Base-by-base conservation (phyloP, 1,139 yeast species). In the Saccharomyces hybrid region DNA sequence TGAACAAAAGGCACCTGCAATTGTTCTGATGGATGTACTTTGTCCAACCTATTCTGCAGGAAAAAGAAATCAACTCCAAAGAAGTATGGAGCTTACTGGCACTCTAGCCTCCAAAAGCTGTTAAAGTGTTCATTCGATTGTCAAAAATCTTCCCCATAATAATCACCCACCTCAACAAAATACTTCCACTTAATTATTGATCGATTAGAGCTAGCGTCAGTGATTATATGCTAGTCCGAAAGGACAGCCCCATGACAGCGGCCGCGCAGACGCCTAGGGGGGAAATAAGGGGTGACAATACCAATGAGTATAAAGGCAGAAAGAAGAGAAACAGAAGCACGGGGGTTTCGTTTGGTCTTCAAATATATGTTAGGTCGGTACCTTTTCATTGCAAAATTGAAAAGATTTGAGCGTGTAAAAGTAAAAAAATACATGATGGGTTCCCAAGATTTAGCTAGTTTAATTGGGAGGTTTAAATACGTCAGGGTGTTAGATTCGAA, bases 401-500 rank as follows among this genome's bases (percentile, higher is more conserved):
- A 16, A 38, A 3, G 25, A 16, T 9, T 16, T 9, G 44, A 16
- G 16, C 13, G 14, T 5, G 9, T 7, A 16, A 20, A 38, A 38
- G 25, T 31, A 9, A 20, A 11, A 38, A 16, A 11, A 11, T 11
- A 16, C 44, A 16, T 16, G n/a, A 49, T 28, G 50, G 52, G 47
- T 0, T 46, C 50, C 9, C 47, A 50, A 47, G 26, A 31, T 14
- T 27, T 50, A 5, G 38, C 41, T n/a, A 26, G 14, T 50, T 54
- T 63, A 46, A 52, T 70, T 23, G 57, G 55, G 14, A 55, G 54
- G 42, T 84, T 84, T 66, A 56, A 70, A 52, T 78, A 75, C 61
- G 70, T 62, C 7, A 66, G 73, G 54, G 62, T 80, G 1, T 74
- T 86, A 41, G 72, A 73, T 48, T 73, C 81, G 8, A 84, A 86